These are phyloP conservation scores for Cicer arietinum DNA, from an alignment of 306 rosid species.

Conservation along the genomic window DNA sequence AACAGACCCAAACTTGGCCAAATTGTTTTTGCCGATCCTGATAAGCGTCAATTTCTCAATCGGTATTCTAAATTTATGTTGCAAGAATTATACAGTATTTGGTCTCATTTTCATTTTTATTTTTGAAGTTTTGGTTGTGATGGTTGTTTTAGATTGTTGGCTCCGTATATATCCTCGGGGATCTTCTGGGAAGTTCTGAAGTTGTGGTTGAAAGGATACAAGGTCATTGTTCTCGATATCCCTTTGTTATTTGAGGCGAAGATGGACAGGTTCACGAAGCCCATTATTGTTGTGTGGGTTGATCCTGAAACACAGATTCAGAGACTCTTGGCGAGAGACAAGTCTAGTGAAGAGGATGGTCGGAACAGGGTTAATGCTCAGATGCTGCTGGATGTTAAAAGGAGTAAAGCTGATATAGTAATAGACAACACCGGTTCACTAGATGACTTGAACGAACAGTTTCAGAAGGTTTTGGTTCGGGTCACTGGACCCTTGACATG, in stretches of 20 bases:
- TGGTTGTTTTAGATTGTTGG: slow-evolving; percentile 61
- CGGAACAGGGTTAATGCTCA: slow-evolving; percentile 69
- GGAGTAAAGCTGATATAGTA: slow-evolving; percentile 68
- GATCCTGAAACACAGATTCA: slow-evolving; percentile 78
- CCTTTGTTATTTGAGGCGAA: slow-evolving; percentile 87
- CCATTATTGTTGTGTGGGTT: slow-evolving; percentile 84
- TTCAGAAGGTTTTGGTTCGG: slow-evolving; percentile 58
- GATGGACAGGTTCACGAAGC: slow-evolving; percentile 86
- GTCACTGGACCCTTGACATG: slow-evolving; percentile 75
- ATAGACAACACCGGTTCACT: slow-evolving; percentile 78
- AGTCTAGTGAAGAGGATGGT: slow-evolving; percentile 67
- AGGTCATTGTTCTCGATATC: slow-evolving; percentile 82
- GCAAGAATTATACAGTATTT: not conserved
- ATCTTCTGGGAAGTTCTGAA: slow-evolving; percentile 74
- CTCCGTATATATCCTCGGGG: slow-evolving; percentile 81
- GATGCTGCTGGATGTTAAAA: slow-evolving; percentile 76
- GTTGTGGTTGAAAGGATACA: slow-evolving; percentile 79
- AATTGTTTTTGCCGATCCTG: slow-evolving; percentile 78
- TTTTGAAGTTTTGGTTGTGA: slow-evolving; percentile 15
- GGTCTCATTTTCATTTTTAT: not conserved
- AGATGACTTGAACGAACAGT: slow-evolving; percentile 68
- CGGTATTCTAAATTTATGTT: slow-evolving; percentile 48
- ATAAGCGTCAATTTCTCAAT: slow-evolving; percentile 78
- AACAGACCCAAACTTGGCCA: slow-evolving; percentile 79
- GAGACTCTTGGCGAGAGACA: slow-evolving; percentile 71